phyloP scores from a whole-genome alignment of 31 red algal species.

The Odonthalia washingtoniensis region DNA sequence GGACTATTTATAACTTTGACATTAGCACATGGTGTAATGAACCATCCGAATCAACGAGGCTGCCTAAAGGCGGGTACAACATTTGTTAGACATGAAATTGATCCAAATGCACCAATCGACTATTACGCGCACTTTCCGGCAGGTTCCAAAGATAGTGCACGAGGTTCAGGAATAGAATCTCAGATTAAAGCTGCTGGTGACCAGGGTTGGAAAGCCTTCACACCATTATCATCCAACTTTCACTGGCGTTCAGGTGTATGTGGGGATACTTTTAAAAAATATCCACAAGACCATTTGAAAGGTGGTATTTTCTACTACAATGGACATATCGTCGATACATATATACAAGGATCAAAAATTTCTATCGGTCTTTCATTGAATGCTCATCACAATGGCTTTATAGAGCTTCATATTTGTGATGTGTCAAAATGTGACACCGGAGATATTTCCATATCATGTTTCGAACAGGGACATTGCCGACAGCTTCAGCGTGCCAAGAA shows the following conservation, averaged over 20 bases:
- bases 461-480: conserved; percentile 39
- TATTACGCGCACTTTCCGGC: conserved; percentile 62
- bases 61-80: conserved; percentile 9
- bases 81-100: neutral
- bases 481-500: conserved; percentile 52
- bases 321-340: conserved; percentile 31
- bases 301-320: conserved; percentile 63
- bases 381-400: conserved; percentile 76
- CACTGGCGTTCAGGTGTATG: conserved; percentile 73
- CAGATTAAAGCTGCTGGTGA: conserved; percentile 35
- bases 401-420: conserved; percentile 75
- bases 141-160: conserved; percentile 32
- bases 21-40: conserved; percentile 56
- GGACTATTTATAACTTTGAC: no score
- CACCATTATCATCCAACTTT: conserved; percentile 45
- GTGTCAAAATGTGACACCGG: conserved; percentile 61
- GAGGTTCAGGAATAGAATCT: conserved; percentile 41
- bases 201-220: conserved; percentile 47
- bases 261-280: conserved; percentile 45
- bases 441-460: conserved; percentile 52
- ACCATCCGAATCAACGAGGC: conserved; percentile 45
- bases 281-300: conserved; percentile 42
- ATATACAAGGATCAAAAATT: conserved; percentile 45
- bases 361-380: conserved; percentile 47
- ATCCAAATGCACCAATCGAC: conserved; percentile 35